Evolutionary conservation across 108 stramenopile genomes (phyloP).

Genomic region (Cylindrotheca fusiformis): DNA sequence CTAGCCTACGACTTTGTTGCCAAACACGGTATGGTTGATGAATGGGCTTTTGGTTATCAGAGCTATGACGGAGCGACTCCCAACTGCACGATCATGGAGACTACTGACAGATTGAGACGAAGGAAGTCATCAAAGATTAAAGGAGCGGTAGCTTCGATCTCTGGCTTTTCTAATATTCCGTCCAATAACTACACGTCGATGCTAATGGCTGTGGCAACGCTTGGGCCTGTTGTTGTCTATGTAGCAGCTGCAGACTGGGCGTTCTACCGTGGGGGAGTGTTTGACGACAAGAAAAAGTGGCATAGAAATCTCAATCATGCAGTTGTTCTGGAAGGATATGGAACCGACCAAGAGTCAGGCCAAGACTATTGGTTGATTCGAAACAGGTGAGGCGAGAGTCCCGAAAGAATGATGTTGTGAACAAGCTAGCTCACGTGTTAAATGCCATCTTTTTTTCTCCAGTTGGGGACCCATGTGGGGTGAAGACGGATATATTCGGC

Average conservation of each 20-base stretch:
- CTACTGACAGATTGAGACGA: no score
- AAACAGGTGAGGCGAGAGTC: slow-evolving; percentile 36
- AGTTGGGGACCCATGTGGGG: slow-evolving; percentile 81
- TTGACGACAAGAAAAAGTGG: slow-evolving; percentile 5
- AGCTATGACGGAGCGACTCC: slow-evolving; percentile 45
- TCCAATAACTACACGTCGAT: slow-evolving; percentile 72
- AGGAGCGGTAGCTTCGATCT: slow-evolving; percentile 64
- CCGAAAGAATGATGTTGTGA: background rate
- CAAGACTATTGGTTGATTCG: slow-evolving; percentile 80
- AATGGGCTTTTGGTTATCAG: slow-evolving; percentile 57
- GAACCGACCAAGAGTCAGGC: slow-evolving; percentile 58
- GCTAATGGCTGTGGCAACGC: slow-evolving; percentile 79
- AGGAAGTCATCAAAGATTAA: slow-evolving; percentile 3
- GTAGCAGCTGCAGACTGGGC: slow-evolving; percentile 72
- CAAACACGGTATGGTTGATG: slow-evolving; percentile 55
- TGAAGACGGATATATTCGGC: slow-evolving; percentile 79
- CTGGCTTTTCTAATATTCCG: slow-evolving; percentile 66
- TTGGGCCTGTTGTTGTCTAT: slow-evolving; percentile 71
- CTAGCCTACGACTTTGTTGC: slow-evolving; percentile 71
- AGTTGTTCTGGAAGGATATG: slow-evolving; percentile 87
- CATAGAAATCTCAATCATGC: slow-evolving; percentile 73
- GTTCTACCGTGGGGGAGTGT: slow-evolving; percentile 61
- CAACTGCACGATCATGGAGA: slow-evolving; percentile 31
- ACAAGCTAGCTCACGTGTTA: no score
- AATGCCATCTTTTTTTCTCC: background rate